phyloP scores from a whole-genome alignment of 2,329 filamentous ascomycete genomes.

The Elsinoe batatas region DNA sequence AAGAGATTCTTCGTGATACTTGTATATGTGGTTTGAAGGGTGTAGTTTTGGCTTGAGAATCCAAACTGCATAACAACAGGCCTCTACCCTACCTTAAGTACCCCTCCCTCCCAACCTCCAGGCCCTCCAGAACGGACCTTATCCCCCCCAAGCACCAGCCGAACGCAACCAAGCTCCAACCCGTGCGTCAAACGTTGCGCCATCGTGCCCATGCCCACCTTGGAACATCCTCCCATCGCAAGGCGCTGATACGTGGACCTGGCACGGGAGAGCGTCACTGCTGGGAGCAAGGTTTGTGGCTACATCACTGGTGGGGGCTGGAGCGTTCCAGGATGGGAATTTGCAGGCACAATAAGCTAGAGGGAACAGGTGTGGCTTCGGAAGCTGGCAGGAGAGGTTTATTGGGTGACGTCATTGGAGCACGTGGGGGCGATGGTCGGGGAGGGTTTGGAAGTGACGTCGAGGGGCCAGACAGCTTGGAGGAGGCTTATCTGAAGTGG shows the following conservation, averaged over 20 bases:
- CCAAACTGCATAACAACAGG: background rate
- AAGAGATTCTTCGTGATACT: background rate
- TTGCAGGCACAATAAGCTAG: background rate
- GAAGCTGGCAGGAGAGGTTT: background rate
- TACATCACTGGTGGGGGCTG: background rate
- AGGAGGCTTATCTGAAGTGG: background rate
- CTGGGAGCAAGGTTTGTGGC: background rate
- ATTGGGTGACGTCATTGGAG: background rate
- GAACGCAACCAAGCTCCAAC: slow-evolving; percentile 8
- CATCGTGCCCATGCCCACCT: no score
- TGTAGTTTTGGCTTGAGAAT: background rate
- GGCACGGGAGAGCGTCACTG: background rate
- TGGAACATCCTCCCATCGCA: no score
- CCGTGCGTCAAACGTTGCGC: background rate
- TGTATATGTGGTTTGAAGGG: background rate
- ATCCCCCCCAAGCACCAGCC: background rate
- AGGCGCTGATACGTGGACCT: background rate
- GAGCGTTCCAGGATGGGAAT: background rate
- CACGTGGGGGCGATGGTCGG: background rate
- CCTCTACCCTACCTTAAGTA: background rate
- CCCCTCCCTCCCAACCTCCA: background rate
- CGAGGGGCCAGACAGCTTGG: background rate
- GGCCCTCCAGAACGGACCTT: background rate
- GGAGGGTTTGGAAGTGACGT: background rate
- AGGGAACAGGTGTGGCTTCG: background rate